Evolutionary conservation across 2,329 filamentous ascomycete genomes (phyloP), one percentile per base, ranked within the genome.

Genomic region (Colletotrichum cereale): DNA sequence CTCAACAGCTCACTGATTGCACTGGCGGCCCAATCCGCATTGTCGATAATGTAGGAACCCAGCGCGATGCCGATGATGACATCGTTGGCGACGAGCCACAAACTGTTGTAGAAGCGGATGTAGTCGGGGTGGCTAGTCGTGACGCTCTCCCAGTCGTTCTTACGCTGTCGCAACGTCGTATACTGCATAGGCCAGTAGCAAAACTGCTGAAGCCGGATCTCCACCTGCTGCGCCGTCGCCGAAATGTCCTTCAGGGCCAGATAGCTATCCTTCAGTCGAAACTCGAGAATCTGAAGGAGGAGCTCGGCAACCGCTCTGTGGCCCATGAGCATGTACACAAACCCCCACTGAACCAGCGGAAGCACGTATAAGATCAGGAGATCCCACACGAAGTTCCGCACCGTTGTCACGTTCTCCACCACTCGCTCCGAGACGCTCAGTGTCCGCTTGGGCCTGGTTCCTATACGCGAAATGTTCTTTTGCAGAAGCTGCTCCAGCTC

Each of bases 131-230:
- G 96, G 76, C 92, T 97, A 58, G 92, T 96, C 0, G 95, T 98
- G 66, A 98, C 93, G 79, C 96, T 98, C 70, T 95, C 93, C 96
- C 96, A 98, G 76, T 97, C 94, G 73, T 92, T 91, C 79, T 97
- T 97, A 48, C 95, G 88, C 78, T 93, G 91, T n/a, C 95, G 92
- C 57, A 99, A 82, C 21, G 95, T 98, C 53, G 96, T 88, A 79
- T 98, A 98, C 80, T 99, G 96, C 82, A 97, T 94, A 2, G 96
- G 97, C 95, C 96, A 98, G 81, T 99, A 99, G 82, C 96, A 98
- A 79, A 98, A 98, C 79, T 99, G 96, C 79, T 98, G 95, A 29
- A 99, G 87, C 6, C 96, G 93, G 74, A 99, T 98, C 82, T 99
- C 96, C 44, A 99, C 91, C 81, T 99, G 96, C 80, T 99, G 96